Percentiles rank a stretch among this genome's conserved stretches.
These are phyloP conservation scores for Aurifilum marmelostoma DNA, from an alignment of 2,329 filamentous ascomycete genomes.

Conservation along the genomic window DNA sequence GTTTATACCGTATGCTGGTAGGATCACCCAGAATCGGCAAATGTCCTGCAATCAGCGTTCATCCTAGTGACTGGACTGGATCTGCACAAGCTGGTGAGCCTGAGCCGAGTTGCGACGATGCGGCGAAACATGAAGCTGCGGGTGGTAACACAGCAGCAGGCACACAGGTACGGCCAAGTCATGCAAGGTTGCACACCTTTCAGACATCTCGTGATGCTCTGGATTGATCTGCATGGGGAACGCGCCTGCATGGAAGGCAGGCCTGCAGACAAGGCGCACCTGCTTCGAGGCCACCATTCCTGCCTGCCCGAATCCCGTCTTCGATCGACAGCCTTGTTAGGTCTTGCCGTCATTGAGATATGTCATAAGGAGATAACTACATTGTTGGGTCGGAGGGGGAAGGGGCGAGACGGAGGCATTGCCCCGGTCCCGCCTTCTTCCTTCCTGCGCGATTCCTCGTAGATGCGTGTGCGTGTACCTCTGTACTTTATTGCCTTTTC, in stretches of 20 bases:
- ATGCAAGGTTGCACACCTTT: slow-evolving; percentile 8
- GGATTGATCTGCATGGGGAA: neutral
- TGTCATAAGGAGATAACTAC: neutral
- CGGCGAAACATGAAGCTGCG: neutral
- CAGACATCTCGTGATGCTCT: slow-evolving; percentile 14
- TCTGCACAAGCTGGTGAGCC: neutral
- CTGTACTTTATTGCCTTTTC: neutral
- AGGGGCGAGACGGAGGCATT: neutral
- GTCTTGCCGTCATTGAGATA: neutral
- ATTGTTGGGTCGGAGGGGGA: neutral
- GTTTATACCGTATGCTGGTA: neutral
- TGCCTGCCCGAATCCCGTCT: neutral
- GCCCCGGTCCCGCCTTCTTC: slow-evolving; percentile 4
- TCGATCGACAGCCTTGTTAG: neutral
- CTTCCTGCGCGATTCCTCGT: neutral
- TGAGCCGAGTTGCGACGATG: neutral
- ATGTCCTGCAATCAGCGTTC: neutral
- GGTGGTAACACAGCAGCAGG: slow-evolving; percentile 3
- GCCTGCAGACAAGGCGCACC: neutral
- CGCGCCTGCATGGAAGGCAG: too few species aligned
- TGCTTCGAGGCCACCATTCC: neutral
- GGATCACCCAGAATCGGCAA: neutral
- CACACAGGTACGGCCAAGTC: neutral
- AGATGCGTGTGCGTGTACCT: neutral
- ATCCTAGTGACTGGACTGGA: neutral